Conservation (phyloP, 495 filamentous ascomycete genomes). For the Penicillium lagena region DNA sequence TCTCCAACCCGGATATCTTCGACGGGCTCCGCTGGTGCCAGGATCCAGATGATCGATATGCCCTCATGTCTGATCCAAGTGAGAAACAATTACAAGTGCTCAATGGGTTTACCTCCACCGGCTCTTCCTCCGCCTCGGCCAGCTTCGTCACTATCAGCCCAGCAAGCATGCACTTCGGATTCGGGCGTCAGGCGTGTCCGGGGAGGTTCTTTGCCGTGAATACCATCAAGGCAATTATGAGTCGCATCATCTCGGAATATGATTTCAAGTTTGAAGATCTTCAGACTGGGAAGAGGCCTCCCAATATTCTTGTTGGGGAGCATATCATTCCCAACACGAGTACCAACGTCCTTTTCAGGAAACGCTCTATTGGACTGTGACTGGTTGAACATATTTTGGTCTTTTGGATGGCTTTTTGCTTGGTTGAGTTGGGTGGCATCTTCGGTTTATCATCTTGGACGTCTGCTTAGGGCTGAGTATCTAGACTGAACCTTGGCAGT, state of each 20-base stretch:
- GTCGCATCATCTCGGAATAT: slow-evolving; percentile 45
- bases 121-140: background rate
- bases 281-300: slow-evolving; percentile 11
- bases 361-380: slow-evolving; percentile 5
- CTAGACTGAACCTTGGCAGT: no score
- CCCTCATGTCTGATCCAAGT: background rate
- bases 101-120: background rate
- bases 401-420: no score
- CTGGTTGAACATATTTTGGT: no score
- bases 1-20: slow-evolving; percentile 18
- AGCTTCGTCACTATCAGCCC: slow-evolving; percentile 19
- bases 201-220: slow-evolving; percentile 52
- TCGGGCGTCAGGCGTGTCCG: slow-evolving; percentile 37
- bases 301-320: slow-evolving; percentile 23
- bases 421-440: no score
- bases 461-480: no score
- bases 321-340: slow-evolving; percentile 22
- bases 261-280: slow-evolving; percentile 36
- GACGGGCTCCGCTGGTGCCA: slow-evolving; percentile 32
- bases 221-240: slow-evolving; percentile 51
- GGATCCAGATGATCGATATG: slow-evolving; percentile 11
- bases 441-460: no score
- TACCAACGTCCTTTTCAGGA: slow-evolving; percentile 21
- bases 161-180: slow-evolving; percentile 28
- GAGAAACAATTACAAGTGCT: background rate